phyloP scores from a whole-genome alignment of 768 basidiomycete species.

The Suillus sp. region DNA sequence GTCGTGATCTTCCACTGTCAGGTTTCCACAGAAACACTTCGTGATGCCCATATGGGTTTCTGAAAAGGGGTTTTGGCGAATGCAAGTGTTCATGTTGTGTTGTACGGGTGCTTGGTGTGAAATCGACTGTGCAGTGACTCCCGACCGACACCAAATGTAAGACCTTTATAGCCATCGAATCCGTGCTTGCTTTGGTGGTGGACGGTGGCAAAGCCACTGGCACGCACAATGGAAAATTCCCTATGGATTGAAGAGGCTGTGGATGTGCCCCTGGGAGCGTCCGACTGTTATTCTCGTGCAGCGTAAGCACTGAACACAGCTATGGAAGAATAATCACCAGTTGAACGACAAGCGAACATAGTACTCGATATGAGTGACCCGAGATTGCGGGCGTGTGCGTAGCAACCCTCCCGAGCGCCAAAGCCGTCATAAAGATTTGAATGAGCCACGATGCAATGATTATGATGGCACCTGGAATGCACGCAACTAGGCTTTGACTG shows the following conservation, averaged over 20 bases:
- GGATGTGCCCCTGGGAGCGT: background rate
- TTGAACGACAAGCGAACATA: background rate
- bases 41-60: background rate
- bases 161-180: slow-evolving; percentile 6
- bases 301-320: background rate
- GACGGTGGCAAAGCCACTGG: background rate
- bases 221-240: background rate
- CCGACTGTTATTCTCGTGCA: background rate
- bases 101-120: background rate
- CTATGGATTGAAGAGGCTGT: background rate
- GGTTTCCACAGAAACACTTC: slow-evolving; percentile 6
- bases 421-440: background rate
- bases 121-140: background rate
- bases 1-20: slow-evolving; percentile 9
- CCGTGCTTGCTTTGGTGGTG: background rate
- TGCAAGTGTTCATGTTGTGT: background rate
- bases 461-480: background rate
- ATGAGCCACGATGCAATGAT: background rate
- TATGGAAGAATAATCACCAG: background rate
- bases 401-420: background rate
- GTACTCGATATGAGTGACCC: background rate
- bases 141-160: background rate
- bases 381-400: background rate
- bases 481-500: background rate
- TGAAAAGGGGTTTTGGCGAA: background rate